These are phyloP conservation scores for Hyphochytrium catenoides DNA, from an alignment of 352 stramenopile species.

Conservation along the genomic window DNA sequence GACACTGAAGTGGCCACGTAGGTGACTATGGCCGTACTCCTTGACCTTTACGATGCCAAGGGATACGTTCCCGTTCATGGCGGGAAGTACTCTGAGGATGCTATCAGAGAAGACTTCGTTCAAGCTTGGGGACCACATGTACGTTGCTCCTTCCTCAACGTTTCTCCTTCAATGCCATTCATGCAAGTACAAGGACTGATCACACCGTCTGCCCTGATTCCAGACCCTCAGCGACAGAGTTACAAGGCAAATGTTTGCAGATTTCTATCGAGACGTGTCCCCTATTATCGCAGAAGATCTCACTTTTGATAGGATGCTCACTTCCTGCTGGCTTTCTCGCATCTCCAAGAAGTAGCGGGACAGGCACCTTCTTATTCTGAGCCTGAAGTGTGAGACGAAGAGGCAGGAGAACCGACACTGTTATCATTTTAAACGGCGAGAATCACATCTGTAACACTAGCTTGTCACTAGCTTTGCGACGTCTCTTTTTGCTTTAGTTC, in stretches of 20 bases:
- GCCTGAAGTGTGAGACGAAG: too few species aligned
- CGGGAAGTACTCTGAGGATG: constrained; percentile 16
- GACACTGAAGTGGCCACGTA: constrained; percentile 10
- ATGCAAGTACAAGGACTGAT: background rate
- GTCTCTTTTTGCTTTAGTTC: too few species aligned
- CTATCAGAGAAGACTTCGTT: constrained; percentile 16
- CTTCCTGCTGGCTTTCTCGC: too few species aligned
- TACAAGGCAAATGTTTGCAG: constrained; percentile 24
- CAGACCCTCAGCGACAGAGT: constrained; percentile 12
- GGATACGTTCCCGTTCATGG: constrained; percentile 28
- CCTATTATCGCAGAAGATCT: constrained; percentile 23
- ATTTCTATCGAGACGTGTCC: constrained; percentile 42
- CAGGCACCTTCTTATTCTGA: too few species aligned
- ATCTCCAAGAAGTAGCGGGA: too few species aligned
- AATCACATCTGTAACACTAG: too few species aligned
- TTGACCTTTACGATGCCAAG: constrained; percentile 22
- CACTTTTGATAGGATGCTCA: constrained; percentile 32
- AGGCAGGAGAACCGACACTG: too few species aligned
- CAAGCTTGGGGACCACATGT: background rate
- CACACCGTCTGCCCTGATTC: background rate
- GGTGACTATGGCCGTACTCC: constrained; percentile 20
- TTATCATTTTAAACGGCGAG: too few species aligned
- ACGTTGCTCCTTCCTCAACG: background rate
- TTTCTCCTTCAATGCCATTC: background rate
- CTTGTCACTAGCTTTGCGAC: too few species aligned